These are phyloP conservation scores for Penicillium coprophilum DNA, from an alignment of 495 filamentous ascomycete species.

Conservation along the genomic window DNA sequence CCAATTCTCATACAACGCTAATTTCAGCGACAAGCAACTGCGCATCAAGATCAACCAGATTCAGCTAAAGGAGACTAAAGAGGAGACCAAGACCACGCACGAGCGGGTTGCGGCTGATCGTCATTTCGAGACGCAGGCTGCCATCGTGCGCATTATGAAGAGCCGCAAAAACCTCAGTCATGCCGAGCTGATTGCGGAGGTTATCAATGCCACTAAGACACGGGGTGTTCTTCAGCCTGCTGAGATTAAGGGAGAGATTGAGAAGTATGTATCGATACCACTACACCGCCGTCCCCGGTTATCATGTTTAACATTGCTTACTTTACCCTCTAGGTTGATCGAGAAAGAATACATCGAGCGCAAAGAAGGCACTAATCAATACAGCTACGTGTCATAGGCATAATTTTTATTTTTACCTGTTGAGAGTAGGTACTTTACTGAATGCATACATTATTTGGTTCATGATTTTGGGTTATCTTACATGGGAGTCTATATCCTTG, in stretches of 20 bases:
- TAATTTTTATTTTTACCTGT: background rate
- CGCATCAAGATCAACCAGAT: constrained; percentile 98
- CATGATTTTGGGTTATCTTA: too few species aligned
- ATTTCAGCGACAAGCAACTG: constrained; percentile 77
- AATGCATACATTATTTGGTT: background rate
- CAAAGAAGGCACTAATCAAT: constrained; percentile 63
- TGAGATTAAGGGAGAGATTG: constrained; percentile 95
- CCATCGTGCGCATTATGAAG: constrained; percentile 98
- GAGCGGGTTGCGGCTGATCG: constrained; percentile 84
- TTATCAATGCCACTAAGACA: constrained; percentile 82
- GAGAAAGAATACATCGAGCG: constrained; percentile 96
- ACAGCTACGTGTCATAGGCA: constrained; percentile 74
- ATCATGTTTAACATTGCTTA: background rate
- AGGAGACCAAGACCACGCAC: constrained; percentile 91
- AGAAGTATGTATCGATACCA: constrained; percentile 63
- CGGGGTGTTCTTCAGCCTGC: constrained; percentile 77
- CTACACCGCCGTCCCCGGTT: background rate
- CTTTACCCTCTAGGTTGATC: constrained; percentile 62
- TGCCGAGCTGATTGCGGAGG: constrained; percentile 75
- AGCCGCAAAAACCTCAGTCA: constrained; percentile 82
- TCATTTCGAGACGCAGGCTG: constrained; percentile 94
- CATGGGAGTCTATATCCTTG: too few species aligned
- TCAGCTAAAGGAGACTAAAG: constrained; percentile 88
- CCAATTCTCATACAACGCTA: constrained; percentile 73
- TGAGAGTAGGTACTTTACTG: background rate